Conservation (phyloP, 2,329 filamentous ascomycete genomes). For the Fusarium neocosmosporiellum region DNA sequence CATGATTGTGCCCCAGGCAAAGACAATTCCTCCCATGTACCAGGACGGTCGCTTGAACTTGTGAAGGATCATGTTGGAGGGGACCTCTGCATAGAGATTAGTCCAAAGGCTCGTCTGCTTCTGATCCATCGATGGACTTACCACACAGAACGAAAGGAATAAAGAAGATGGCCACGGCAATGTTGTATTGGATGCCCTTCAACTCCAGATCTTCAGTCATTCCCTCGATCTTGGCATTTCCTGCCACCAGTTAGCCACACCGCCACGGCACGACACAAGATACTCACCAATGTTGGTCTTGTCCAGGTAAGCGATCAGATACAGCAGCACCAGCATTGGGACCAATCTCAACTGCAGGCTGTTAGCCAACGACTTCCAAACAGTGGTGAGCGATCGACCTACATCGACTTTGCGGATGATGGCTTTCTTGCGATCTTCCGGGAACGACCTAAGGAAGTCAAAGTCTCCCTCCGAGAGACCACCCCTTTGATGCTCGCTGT, state of each 20-base stretch:
- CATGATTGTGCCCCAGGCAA: slow-evolving; percentile 53
- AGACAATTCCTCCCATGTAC: slow-evolving; percentile 53
- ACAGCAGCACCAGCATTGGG: slow-evolving; percentile 46
- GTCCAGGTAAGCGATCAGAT: slow-evolving; percentile 55
- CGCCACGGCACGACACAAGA: too few relatives aligned
- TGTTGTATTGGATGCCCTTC: slow-evolving; percentile 62
- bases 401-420: slow-evolving; percentile 47
- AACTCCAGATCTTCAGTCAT: slow-evolving; percentile 55
- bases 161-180: slow-evolving; percentile 46
- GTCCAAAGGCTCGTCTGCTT: neutral
- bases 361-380: neutral
- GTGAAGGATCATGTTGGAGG: slow-evolving; percentile 29
- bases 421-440: slow-evolving; percentile 44
- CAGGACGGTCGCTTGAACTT: slow-evolving; percentile 14
- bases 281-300: slow-evolving; percentile 39
- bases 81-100: neutral
- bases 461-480: slow-evolving; percentile 43
- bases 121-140: neutral
- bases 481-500: slow-evolving; percentile 34
- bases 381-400: neutral
- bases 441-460: slow-evolving; percentile 47
- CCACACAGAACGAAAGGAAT: slow-evolving; percentile 62
- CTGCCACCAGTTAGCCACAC: neutral
- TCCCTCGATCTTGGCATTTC: slow-evolving; percentile 63
- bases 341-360: slow-evolving; percentile 37